A percentile compares a stretch with the other conserved stretches of the same genome.
These are phyloP conservation scores for Candida boidinii DNA, from an alignment of 805 yeast species.

Conservation along the genomic window DNA sequence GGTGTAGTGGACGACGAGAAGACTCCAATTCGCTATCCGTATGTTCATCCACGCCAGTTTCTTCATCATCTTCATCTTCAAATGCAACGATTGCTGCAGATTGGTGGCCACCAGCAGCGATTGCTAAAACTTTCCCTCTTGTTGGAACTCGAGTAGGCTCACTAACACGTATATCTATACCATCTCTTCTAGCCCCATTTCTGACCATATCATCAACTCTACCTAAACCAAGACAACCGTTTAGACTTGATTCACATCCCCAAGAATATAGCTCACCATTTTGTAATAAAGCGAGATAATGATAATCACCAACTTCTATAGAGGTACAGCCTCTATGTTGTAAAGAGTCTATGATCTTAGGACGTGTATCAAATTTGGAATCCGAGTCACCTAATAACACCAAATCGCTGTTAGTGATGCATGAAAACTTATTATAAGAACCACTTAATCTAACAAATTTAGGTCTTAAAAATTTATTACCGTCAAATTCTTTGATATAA, in stretches of 20 bases:
- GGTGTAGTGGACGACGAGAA: no score
- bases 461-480: constrained; percentile 13
- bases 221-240: constrained; percentile 73
- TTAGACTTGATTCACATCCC: constrained; percentile 55
- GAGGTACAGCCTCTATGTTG: constrained; percentile 43
- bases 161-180: constrained; percentile 24
- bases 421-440: constrained; percentile 43
- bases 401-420: constrained; percentile 43
- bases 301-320: constrained; percentile 66
- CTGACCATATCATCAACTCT: constrained; percentile 6
- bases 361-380: constrained; percentile 14
- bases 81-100: constrained; percentile 49
- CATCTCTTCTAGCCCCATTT: constrained; percentile 20
- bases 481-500: constrained; percentile 25
- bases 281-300: constrained; percentile 50
- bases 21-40: no score
- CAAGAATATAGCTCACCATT: constrained; percentile 53
- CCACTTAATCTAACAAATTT: constrained; percentile 46
- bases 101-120: constrained; percentile 79
- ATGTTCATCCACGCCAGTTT: no score
- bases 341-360: constrained; percentile 29
- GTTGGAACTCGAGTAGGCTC: constrained; percentile 34
- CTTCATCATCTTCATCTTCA: neutral
- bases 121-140: constrained; percentile 42
- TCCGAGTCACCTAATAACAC: constrained; percentile 32